Conservation (phyloP, 768 basidiomycete genomes). For the Tricholoma terreum region DNA sequence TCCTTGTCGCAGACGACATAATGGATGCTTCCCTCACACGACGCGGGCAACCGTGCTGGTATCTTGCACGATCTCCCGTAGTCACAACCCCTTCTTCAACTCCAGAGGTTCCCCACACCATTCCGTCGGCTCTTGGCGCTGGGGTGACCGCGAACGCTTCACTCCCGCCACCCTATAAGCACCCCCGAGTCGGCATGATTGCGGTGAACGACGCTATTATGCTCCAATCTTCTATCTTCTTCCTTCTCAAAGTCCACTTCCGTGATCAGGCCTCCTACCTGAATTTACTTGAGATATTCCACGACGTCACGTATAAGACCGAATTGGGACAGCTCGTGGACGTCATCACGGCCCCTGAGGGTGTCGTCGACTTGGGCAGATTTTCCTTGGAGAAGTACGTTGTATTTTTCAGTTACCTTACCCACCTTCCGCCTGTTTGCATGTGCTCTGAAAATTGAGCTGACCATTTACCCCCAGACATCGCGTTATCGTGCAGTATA, state of each 20-base stretch:
- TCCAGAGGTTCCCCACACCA: background rate
- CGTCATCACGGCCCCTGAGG: conserved; percentile 92
- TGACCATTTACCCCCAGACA: conserved; percentile 52
- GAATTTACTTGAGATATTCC: conserved; percentile 88
- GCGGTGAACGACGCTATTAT: conserved; percentile 97
- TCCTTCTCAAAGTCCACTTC: conserved; percentile 86
- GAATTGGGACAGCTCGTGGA: conserved; percentile 97
- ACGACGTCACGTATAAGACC: conserved; percentile 87
- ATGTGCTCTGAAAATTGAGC: background rate
- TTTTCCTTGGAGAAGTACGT: conserved; percentile 83
- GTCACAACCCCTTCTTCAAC: conserved; percentile 16
- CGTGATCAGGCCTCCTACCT: conserved; percentile 77
- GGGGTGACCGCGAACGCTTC: conserved; percentile 1
- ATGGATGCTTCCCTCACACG: conserved; percentile 96
- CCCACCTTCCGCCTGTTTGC: background rate
- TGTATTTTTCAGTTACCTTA: background rate
- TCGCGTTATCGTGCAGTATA: conserved; percentile 91
- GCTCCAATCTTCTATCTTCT: conserved; percentile 93
- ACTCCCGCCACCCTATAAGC: conserved; percentile 11
- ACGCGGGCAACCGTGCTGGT: conserved; percentile 95
- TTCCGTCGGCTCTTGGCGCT: background rate
- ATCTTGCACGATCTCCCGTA: conserved; percentile 38
- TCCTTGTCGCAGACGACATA: conserved; percentile 96
- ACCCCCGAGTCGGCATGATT: conserved; percentile 64
- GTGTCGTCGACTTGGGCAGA: conserved; percentile 77